Percentiles rank a stretch among this genome's conserved stretches.
Conservation (phyloP, 768 basidiomycete species). For the Rhodotorula diobovata region DNA sequence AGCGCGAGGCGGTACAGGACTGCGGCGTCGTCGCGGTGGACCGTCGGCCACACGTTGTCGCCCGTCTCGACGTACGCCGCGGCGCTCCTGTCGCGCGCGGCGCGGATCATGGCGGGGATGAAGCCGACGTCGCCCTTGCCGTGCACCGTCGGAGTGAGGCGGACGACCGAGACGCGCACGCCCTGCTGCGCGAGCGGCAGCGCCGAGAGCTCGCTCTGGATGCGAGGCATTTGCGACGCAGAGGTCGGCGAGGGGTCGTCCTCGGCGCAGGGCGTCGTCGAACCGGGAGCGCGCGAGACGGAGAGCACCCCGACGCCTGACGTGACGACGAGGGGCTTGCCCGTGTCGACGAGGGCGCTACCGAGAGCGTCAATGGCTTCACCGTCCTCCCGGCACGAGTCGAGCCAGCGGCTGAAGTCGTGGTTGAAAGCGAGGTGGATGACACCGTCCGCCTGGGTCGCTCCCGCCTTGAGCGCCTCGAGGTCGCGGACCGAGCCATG, state of each 20-base stretch:
- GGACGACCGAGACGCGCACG: conserved; percentile 3
- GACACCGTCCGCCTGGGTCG: conserved; percentile 20
- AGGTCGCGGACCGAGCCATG: conserved; percentile 40
- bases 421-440: conserved; percentile 26
- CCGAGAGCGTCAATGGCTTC: background rate
- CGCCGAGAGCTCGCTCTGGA: background rate
- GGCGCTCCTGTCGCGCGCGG: background rate
- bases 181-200: background rate
- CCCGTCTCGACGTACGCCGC: conserved; percentile 11
- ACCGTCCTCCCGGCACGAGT: conserved; percentile 1
- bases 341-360: background rate
- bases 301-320: background rate
- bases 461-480: conserved; percentile 16
- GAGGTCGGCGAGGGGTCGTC: background rate
- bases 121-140: conserved; percentile 10
- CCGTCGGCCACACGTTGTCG: conserved; percentile 34
- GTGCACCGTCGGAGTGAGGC: conserved; percentile 15
- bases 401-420: conserved; percentile 3
- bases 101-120: background rate
- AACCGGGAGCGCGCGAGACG: background rate
- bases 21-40: conserved; percentile 42
- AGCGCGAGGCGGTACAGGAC: conserved; percentile 39
- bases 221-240: background rate
- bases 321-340: conserved; percentile 14
- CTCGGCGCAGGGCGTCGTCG: background rate